Conservation (phyloP, 1,139 yeast species). For the Pichia sp. region DNA sequence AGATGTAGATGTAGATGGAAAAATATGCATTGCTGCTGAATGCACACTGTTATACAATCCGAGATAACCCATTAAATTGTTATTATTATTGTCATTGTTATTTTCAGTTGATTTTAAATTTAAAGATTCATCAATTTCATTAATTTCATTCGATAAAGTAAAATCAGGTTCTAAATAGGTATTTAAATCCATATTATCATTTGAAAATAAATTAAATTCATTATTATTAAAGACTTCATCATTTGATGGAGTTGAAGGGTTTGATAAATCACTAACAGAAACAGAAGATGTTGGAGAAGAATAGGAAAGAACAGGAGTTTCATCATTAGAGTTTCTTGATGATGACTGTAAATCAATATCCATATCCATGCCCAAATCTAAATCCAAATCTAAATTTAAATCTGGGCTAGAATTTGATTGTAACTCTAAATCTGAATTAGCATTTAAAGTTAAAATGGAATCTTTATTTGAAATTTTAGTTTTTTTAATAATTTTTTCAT, state of each 20-base stretch:
- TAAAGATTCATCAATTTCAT: constrained; percentile 3
- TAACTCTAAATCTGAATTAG: no score
- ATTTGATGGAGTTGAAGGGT: constrained; percentile 1
- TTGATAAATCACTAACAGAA: not conserved
- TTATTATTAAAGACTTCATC: not conserved
- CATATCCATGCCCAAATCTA: not conserved
- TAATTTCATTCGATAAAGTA: constrained; percentile 7
- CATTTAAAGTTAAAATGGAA: no score
- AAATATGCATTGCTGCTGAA: constrained; percentile 32
- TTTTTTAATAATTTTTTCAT: no score
- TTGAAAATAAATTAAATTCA: constrained; percentile 2
- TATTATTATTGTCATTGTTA: constrained; percentile 11
- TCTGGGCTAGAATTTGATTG: not conserved
- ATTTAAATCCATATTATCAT: constrained; percentile 12
- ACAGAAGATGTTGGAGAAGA: not conserved
- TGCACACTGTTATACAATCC: constrained; percentile 33
- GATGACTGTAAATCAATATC: not conserved
- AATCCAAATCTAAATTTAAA: not conserved
- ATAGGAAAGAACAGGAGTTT: not conserved
- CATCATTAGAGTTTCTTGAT: not conserved
- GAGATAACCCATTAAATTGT: constrained; percentile 17
- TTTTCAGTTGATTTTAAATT: constrained; percentile 8
- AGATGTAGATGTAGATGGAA: not conserved
- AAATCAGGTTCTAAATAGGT: constrained; percentile 7
- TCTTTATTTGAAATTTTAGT: no score